Conservation (phyloP, 2,329 filamentous ascomycete genomes). For the Calonectria crousiana region DNA sequence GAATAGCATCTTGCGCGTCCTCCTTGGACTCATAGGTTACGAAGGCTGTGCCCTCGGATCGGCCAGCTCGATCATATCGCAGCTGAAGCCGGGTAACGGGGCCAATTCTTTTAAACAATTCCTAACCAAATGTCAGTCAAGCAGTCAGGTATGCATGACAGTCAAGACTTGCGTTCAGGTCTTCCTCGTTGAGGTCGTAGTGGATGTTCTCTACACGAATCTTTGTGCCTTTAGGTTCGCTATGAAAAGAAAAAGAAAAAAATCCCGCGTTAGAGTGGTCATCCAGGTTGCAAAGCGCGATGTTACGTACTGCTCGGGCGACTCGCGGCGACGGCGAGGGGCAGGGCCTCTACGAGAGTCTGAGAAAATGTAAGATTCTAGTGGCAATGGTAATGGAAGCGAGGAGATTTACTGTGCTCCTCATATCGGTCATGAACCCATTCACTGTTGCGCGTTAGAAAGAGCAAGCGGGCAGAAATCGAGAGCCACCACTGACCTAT, state of each 20-base stretch:
- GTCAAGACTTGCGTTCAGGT: constrained; percentile 73
- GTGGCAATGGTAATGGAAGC: constrained; percentile 14
- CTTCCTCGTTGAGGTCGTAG: constrained; percentile 88
- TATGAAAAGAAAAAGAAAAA: constrained; percentile 47
- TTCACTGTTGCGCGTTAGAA: constrained; percentile 67
- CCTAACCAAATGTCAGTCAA: constrained; percentile 64
- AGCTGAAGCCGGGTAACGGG: constrained; percentile 77
- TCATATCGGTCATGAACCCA: constrained; percentile 96
- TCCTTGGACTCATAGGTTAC: constrained; percentile 80
- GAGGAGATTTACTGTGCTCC: constrained; percentile 68
- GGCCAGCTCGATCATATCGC: constrained; percentile 87
- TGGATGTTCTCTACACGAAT: constrained; percentile 91
- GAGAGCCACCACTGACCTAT: constrained; percentile 67
- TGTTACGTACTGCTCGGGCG: constrained; percentile 53
- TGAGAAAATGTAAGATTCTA: constrained; percentile 43
- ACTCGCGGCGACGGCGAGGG: constrained; percentile 57
- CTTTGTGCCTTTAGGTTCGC: constrained; percentile 72
- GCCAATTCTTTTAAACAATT: constrained; percentile 84
- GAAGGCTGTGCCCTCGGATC: constrained; percentile 86
- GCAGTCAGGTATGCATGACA: background rate
- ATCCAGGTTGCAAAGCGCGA: constrained; percentile 13
- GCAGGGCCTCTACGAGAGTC: constrained; percentile 56
- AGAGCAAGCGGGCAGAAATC: background rate
- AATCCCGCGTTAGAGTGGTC: constrained; percentile 29
- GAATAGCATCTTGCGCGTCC: constrained; percentile 81